Evolutionary conservation across 345 rosid genomes (phyloP).

Genomic region (Angophora floribunda): DNA sequence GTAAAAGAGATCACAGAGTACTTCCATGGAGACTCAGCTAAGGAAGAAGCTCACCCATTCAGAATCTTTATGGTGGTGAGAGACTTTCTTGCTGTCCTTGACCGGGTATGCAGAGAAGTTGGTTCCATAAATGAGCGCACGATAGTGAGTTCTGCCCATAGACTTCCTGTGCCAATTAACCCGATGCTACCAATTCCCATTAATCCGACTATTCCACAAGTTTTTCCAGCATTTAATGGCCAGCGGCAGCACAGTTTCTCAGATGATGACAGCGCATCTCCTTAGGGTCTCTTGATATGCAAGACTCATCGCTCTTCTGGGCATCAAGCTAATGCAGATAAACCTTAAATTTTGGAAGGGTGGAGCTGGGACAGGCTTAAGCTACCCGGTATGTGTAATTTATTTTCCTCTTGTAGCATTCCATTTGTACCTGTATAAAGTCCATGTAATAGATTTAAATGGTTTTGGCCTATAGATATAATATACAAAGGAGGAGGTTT

Average conservation of each 20-base stretch:
- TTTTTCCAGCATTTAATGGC: conserved; percentile 28
- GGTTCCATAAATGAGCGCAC: conserved; percentile 86
- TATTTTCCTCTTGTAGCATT: not conserved
- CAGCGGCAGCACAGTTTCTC: conserved; percentile 33
- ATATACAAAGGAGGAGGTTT: conserved; percentile 7
- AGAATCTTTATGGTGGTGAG: conserved; percentile 96
- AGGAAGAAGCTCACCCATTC: conserved; percentile 98
- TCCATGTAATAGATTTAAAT: conserved; percentile 21
- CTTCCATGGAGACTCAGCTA: conserved; percentile 98
- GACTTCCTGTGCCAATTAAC: conserved; percentile 74
- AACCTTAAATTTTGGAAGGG: conserved; percentile 1
- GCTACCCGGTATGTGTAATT: conserved; percentile 11
- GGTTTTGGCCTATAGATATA: conserved; percentile 30
- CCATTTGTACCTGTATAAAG: conserved; percentile 31
- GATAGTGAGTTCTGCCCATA: conserved; percentile 72
- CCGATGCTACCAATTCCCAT: conserved; percentile 29
- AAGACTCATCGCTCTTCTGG: not conserved
- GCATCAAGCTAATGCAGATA: not conserved
- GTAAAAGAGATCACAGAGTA: conserved; percentile 97
- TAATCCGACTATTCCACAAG: conserved; percentile 29
- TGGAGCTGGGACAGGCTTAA: conserved; percentile 4
- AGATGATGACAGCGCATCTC: conserved; percentile 49
- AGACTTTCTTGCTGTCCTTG: conserved; percentile 77
- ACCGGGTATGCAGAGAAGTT: conserved; percentile 94
- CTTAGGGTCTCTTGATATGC: conserved; percentile 9